Evolutionary conservation across 2,329 filamentous ascomycete genomes (phyloP).

Genomic region (Pleurostoma richardsiae): DNA sequence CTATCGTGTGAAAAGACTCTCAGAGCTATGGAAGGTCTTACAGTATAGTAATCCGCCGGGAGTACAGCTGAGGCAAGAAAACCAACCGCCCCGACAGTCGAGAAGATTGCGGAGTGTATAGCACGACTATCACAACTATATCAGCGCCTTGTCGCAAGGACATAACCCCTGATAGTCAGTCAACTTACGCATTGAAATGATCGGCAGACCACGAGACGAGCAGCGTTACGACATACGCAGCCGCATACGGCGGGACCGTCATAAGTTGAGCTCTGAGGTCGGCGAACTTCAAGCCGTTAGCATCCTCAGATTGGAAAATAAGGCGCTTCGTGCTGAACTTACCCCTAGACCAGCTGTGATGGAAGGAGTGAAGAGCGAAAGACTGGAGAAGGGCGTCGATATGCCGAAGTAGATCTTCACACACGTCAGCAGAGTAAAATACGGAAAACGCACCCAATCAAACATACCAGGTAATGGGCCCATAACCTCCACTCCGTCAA

Average conservation of each 20-base stretch:
- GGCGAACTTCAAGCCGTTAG: constrained; percentile 10
- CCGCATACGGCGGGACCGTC: constrained; percentile 62
- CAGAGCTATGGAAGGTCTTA: no score
- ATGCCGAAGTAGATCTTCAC: constrained; percentile 17
- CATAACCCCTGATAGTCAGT: no score
- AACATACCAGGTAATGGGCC: constrained; percentile 46
- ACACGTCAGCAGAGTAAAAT: not conserved
- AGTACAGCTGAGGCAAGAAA: constrained; percentile 61
- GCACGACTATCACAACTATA: constrained; percentile 21
- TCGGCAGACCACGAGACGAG: constrained; percentile 57
- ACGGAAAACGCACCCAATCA: constrained; percentile 8
- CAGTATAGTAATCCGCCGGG: constrained; percentile 49
- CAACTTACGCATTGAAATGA: constrained; percentile 42
- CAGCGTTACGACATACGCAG: constrained; percentile 37
- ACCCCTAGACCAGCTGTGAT: constrained; percentile 38
- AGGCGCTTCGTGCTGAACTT: no score
- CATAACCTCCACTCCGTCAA: constrained; percentile 62
- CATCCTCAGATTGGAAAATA: no score
- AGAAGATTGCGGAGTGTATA: constrained; percentile 34
- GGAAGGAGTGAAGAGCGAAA: constrained; percentile 48
- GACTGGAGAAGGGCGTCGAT: constrained; percentile 25
- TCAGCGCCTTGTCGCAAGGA: no score
- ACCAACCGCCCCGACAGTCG: constrained; percentile 37
- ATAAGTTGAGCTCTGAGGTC: constrained; percentile 53
- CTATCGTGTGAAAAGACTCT: no score